These are phyloP conservation scores for Trichoderma sp. DNA, from an alignment of 2,329 filamentous ascomycete genomes.

Conservation along the genomic window DNA sequence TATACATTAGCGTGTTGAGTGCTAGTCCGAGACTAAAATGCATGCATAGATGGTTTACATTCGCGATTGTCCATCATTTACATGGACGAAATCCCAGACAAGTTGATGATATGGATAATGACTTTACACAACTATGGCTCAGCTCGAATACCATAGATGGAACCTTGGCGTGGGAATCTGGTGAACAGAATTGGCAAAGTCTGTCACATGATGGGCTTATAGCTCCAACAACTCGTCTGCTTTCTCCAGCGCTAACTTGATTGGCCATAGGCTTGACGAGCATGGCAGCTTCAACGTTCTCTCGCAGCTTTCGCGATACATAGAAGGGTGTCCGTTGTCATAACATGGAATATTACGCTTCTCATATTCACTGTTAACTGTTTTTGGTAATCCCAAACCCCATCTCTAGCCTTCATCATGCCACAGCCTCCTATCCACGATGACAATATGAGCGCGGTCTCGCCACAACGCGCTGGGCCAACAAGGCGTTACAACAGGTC, in stretches of 20 bases:
- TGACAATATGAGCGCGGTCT: constrained; percentile 2
- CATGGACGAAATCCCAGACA: background rate
- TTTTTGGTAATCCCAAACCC: background rate
- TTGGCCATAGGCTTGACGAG: background rate
- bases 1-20: background rate
- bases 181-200: background rate
- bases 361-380: background rate
- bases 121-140: background rate
- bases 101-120: background rate
- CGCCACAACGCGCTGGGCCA: background rate
- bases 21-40: background rate
- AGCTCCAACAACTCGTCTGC: background rate
- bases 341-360: background rate
- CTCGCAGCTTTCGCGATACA: background rate
- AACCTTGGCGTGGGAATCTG: background rate
- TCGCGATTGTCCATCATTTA: background rate
- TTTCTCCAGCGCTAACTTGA: background rate
- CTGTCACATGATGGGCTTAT: constrained; percentile 9
- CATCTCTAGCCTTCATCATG: background rate
- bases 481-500: constrained; percentile 18
- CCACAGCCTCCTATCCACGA: background rate
- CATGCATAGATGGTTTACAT: background rate
- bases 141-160: background rate
- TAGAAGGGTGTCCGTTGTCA: background rate
- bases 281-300: background rate